phyloP scores from a whole-genome alignment of 768 basidiomycete genomes.

The Mycena filopes region DNA sequence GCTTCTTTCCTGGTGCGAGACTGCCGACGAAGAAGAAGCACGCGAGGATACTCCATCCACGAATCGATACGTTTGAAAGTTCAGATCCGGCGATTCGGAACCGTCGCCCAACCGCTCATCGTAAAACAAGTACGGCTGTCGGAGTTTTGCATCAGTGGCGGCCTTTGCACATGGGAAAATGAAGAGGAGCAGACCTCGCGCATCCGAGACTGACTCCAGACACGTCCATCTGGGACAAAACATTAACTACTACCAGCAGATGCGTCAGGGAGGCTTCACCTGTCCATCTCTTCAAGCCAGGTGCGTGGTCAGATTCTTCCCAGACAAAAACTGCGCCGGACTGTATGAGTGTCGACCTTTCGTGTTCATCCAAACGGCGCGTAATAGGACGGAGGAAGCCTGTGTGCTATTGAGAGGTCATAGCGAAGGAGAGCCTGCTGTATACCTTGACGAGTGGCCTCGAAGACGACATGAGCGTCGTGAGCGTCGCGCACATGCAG shows the following conservation, averaged over 20 bases:
- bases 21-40: constrained; percentile 59
- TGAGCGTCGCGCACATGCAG: constrained; percentile 74
- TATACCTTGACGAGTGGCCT: constrained; percentile 68
- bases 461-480: constrained; percentile 74
- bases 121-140: constrained; percentile 75
- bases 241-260: constrained; percentile 2
- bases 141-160: constrained; percentile 5
- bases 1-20: constrained; percentile 68
- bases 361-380: constrained; percentile 70
- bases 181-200: constrained; percentile 55
- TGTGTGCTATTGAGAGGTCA: constrained; percentile 13
- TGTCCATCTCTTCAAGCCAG: constrained; percentile 75
- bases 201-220: constrained; percentile 78
- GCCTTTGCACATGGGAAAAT: constrained; percentile 7
- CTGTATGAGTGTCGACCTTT: constrained; percentile 63
- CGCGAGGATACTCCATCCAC: constrained; percentile 65
- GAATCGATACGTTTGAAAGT: constrained; percentile 61
- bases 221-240: constrained; percentile 63
- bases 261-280: constrained; percentile 40
- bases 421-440: not conserved
- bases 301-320: constrained; percentile 75
- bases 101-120: constrained; percentile 67
- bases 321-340: constrained; percentile 77
- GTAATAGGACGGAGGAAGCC: constrained; percentile 58
- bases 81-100: constrained; percentile 49